Evolutionary conservation across 139 green algal genomes (phyloP), one percentile per base, ranked within the genome.

Genomic region (Ulvella scutata): DNA sequence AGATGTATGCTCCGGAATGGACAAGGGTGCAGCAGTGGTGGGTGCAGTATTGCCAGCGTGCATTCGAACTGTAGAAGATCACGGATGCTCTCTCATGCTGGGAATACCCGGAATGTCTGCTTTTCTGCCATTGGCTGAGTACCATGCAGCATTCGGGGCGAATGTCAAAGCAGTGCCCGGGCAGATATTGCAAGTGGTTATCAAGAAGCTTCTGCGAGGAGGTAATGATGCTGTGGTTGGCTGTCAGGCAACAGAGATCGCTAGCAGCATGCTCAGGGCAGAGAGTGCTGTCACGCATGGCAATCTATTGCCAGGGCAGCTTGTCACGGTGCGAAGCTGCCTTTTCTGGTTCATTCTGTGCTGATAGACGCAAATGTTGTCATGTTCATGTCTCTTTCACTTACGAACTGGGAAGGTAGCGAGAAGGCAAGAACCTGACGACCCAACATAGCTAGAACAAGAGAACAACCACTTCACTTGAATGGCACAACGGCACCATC

Each of bases 51-150:
- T 96, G 60, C 75, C 87, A 3, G 91, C 87, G 0, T 87, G 84
- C 36, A 87, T 98, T 38, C 79, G 72, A 2, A 92, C 80, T 62
- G 82, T 92, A 26, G 94, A 98, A 84, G 94, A 98, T 76, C 90
- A 96, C 72, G 94, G 93, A 26, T 96, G 88, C 79, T 76, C 83
- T 13, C 79, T 98, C 3, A 79, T 72, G 9, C 88, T 97, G 23
- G 93, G 93, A 17, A 75, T 93, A 72, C 90, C 88, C 81, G 85
- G 88, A 37, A 77, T 86, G 31, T 84, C 72, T 3, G 89, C 79
- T 26, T 92, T 94, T 74, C 81, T 94, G 43, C 62, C 79, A n/a
- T 81, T 83, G 36, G 43, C n/a, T 7, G 62, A 80, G 4, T 72
- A 81, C 43, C 43, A 84, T 73, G 79, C 62, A 0, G 79, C 79